A percentile compares a stretch with the other conserved stretches of the same genome.
Evolutionary conservation across 1,139 yeast species (phyloP).

Genomic region (Candida mesenterica): DNA sequence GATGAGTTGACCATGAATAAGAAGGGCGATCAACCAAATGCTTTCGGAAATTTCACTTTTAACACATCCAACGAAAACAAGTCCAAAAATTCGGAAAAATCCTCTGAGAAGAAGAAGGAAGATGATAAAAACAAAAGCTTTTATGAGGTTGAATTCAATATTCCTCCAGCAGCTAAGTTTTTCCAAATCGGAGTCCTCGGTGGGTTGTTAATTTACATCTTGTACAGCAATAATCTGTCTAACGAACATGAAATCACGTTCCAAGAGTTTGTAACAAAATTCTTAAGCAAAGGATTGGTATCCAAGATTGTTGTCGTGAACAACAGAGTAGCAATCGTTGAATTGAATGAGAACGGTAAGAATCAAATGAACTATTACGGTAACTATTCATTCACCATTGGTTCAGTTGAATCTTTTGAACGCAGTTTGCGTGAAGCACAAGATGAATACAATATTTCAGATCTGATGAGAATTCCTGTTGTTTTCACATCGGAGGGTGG

Average conservation of each 20-base stretch:
- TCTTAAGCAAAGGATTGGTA: slow-evolving; percentile 40
- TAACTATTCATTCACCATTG: slow-evolving; percentile 65
- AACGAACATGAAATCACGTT: slow-evolving; percentile 37
- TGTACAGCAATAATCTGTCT: slow-evolving; percentile 15
- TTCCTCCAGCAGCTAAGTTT: slow-evolving; percentile 23
- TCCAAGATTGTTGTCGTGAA: slow-evolving; percentile 37
- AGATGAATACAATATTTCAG: slow-evolving; percentile 61
- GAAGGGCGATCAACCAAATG: slow-evolving; percentile 4
- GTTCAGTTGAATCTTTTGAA: slow-evolving; percentile 91
- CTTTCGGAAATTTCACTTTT: slow-evolving; percentile 12
- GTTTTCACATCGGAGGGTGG: slow-evolving; percentile 71
- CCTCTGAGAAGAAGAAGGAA: slow-evolving; percentile 6
- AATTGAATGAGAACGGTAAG: slow-evolving; percentile 39
- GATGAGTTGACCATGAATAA: slow-evolving; percentile 5
- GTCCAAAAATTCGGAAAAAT: slow-evolving; percentile 4
- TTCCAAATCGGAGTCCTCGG: slow-evolving; percentile 33
- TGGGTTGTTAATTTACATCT: slow-evolving; percentile 26
- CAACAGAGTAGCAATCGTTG: slow-evolving; percentile 38
- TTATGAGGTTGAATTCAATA: slow-evolving; percentile 25
- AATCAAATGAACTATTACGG: slow-evolving; percentile 24
- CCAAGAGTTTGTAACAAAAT: slow-evolving; percentile 44
- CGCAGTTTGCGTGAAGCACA: slow-evolving; percentile 76
- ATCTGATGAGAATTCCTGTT: slow-evolving; percentile 77
- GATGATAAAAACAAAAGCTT: slow-evolving; percentile 12
- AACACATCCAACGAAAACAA: slow-evolving; percentile 5